Conservation (phyloP, 2,329 filamentous ascomycete genomes). For the Dactylellina leptospora region DNA sequence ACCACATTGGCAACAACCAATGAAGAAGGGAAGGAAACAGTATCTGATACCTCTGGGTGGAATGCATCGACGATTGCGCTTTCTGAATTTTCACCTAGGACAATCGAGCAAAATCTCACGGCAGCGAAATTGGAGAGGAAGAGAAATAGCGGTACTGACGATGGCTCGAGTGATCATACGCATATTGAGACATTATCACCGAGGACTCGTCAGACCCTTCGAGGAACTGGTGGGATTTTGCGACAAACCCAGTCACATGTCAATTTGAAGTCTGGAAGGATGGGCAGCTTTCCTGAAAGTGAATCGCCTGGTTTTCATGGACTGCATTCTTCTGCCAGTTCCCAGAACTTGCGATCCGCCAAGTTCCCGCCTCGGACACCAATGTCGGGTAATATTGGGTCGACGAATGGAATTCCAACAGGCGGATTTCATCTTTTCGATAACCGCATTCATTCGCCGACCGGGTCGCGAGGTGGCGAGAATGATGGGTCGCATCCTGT, state of each 20-base stretch:
- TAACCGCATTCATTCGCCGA: slow-evolving; percentile 76
- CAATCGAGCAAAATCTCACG: slow-evolving; percentile 37
- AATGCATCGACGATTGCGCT: slow-evolving; percentile 28
- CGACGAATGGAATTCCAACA: slow-evolving; percentile 68
- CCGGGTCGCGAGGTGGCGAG: slow-evolving; percentile 66
- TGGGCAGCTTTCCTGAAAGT: slow-evolving; percentile 48
- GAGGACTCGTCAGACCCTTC: slow-evolving; percentile 35
- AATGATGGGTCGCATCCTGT: slow-evolving; percentile 73
- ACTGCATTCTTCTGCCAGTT: slow-evolving; percentile 47
- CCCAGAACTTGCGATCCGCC: slow-evolving; percentile 45
- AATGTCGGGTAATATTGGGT: slow-evolving; percentile 44
- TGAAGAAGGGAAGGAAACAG: slow-evolving; percentile 30
- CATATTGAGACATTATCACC: slow-evolving; percentile 49
- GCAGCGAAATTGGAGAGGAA: slow-evolving; percentile 41
- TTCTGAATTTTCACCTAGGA: slow-evolving; percentile 42
- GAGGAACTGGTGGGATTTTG: slow-evolving; percentile 45
- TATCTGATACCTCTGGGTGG: slow-evolving; percentile 23
- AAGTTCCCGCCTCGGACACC: slow-evolving; percentile 50
- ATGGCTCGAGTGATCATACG: slow-evolving; percentile 48
- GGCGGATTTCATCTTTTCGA: slow-evolving; percentile 85
- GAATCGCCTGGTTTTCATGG: slow-evolving; percentile 39
- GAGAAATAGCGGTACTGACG: slow-evolving; percentile 42
- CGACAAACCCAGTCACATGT: slow-evolving; percentile 51
- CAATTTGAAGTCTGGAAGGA: slow-evolving; percentile 49
- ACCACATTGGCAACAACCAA: slow-evolving; percentile 8